Base-by-base conservation (phyloP, 805 yeast genomes). In the Candida montana region DNA sequence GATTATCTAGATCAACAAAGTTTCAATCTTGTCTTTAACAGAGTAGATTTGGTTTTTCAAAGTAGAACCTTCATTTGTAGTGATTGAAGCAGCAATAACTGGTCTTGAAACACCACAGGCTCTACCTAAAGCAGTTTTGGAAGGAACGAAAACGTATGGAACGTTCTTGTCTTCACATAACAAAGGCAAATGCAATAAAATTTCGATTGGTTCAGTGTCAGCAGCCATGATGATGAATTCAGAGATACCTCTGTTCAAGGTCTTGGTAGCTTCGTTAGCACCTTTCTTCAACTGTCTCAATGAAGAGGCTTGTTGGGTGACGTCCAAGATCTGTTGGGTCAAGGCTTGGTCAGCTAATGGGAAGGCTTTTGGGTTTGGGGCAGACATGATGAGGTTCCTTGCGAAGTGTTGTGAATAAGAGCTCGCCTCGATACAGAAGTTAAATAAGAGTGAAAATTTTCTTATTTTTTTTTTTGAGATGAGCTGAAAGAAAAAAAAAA, bases 31-130 rank as follows among this genome's bases (percentile, higher is more conserved):
- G 77, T 93, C 97, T 87, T 93, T 93, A 71, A 91, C 89, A 64
- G 86, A 86, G 72, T 85, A 89, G 73, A 93, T 87, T 78, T 91
- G 98, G 79, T 75, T 87, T 79, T 89, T 89, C 75, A 93, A 86
- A 62, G 96, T 85, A 58, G 97, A 89, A 61, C 96, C 95, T 64
- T 93, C 99, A 74, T 93, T 93, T 55, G 98, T 81, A 66, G 99
- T 93, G 65, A 93, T 93, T 50, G 95, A 84, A 52, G 97, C 97
- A 64, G 99, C 95, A 66, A 93, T 91, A 47, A 93, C 99, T 54
- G 98, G 97, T 79, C 99, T 86, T 44, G 98, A 88, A 51, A 93
- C 99, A 74, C 99, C 99, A 75, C 99, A 93, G 61, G 99, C 98
- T 77, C 99, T 87, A 69, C 99, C 99, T 60, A 93, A 77, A 51